Conservation (phyloP, 208 protist species). For the Trypanosoma rangeli region DNA sequence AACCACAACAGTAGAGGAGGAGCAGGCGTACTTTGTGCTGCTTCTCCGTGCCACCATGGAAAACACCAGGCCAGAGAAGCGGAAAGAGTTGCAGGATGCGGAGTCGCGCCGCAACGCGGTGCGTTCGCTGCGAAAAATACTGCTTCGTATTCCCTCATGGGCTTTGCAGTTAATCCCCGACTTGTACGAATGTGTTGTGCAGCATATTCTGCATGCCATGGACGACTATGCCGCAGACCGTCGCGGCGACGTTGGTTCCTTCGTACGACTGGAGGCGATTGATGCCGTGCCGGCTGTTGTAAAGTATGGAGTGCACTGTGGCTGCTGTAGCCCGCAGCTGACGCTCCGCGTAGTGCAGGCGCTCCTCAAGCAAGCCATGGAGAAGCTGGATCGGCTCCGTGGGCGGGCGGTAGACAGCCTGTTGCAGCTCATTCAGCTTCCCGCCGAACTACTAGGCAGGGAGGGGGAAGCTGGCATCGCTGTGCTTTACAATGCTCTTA, state of each 20-base stretch:
- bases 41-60: slow-evolving; percentile 31
- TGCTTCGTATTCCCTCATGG: slow-evolving; percentile 28
- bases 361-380: slow-evolving; percentile 80
- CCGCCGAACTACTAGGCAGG: slow-evolving; percentile 22
- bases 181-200: slow-evolving; percentile 45
- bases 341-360: slow-evolving; percentile 37
- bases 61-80: slow-evolving; percentile 50
- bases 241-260: slow-evolving; percentile 97
- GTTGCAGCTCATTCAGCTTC: slow-evolving; percentile 19
- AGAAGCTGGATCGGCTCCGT: slow-evolving; percentile 94
- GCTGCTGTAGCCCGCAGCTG: slow-evolving; percentile 6
- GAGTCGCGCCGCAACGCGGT: slow-evolving; percentile 92
- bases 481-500: slow-evolving; percentile 1
- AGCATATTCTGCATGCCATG: slow-evolving; percentile 58
- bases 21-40: slow-evolving; percentile 13
- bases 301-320: slow-evolving; percentile 26
- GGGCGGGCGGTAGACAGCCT: slow-evolving; percentile 49
- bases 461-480: slow-evolving; percentile 6
- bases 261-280: slow-evolving; percentile 93
- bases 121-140: slow-evolving; percentile 43
- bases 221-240: slow-evolving; percentile 95
- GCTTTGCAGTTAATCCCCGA: slow-evolving; percentile 21
- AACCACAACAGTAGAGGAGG: neutral
- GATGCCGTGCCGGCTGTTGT: slow-evolving; percentile 57
- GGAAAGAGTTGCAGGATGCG: slow-evolving; percentile 65